Conservation (phyloP, 768 basidiomycete genomes). For the Lentinula lateritia region DNA sequence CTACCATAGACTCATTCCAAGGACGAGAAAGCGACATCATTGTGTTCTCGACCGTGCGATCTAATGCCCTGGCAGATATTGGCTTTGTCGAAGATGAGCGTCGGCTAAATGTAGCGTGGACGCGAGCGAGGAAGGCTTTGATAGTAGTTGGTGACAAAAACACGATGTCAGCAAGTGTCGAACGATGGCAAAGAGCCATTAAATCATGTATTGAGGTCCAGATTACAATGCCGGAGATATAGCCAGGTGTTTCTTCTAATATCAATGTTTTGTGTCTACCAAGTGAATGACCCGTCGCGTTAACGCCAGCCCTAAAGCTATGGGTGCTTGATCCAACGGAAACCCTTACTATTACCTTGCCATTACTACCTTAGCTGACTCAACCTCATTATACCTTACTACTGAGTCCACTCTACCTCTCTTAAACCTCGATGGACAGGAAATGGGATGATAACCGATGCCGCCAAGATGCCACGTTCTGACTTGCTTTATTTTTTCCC, state of each 20-base stretch:
- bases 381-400: not conserved
- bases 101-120: constrained; percentile 68
- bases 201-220: constrained; percentile 29
- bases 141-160: constrained; percentile 54
- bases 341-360: no score
- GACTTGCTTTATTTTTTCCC: not conserved
- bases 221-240: not conserved
- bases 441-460: not conserved
- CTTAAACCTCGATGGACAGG: not conserved
- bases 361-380: no score
- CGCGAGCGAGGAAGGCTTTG: constrained; percentile 50
- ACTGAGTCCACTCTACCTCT: no score
- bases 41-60: constrained; percentile 60
- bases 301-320: no score
- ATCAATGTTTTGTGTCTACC: no score
- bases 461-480: not conserved
- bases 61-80: constrained; percentile 53
- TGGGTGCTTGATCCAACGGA: no score
- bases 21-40: constrained; percentile 65
- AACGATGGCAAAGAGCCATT: constrained; percentile 51
- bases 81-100: constrained; percentile 61
- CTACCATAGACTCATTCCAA: constrained; percentile 62
- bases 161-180: constrained; percentile 38
- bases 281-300: no score
- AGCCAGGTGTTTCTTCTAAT: no score